Evolutionary conservation across 1,284 basidiomycete genomes (phyloP).

Genomic region (Pyrrhoderma lamaoense): DNA sequence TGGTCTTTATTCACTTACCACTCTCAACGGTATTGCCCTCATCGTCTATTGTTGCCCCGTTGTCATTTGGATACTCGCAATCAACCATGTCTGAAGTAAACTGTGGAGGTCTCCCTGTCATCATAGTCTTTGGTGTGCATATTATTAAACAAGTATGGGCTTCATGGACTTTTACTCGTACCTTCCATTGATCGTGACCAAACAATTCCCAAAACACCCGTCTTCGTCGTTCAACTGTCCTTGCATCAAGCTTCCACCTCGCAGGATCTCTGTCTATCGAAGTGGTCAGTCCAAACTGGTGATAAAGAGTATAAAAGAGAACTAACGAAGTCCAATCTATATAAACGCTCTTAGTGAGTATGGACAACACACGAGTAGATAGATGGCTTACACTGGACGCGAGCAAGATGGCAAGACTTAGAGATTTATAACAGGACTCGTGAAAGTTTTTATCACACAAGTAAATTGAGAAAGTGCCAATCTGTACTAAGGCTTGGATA

Average conservation of each 20-base stretch:
- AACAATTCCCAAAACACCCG: slow-evolving; percentile 24
- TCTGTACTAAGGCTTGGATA: slow-evolving; percentile 15
- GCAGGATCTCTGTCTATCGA: slow-evolving; percentile 23
- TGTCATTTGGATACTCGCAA: slow-evolving; percentile 11
- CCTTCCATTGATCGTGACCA: not conserved
- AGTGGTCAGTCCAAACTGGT: not conserved
- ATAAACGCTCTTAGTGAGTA: no score
- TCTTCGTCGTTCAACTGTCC: slow-evolving; percentile 21
- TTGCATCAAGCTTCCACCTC: slow-evolving; percentile 22
- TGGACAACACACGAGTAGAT: no score
- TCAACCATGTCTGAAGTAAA: slow-evolving; percentile 5
- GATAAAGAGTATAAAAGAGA: not conserved
- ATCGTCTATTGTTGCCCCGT: not conserved
- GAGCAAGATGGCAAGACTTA: not conserved
- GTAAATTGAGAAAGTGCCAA: slow-evolving; percentile 5
- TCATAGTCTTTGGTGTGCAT: not conserved
- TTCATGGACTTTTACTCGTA: not conserved
- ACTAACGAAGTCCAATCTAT: slow-evolving; percentile 20
- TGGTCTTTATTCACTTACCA: slow-evolving; percentile 7
- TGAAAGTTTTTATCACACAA: not conserved
- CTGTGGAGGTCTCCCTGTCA: slow-evolving; percentile 5
- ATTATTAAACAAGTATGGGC: slow-evolving; percentile 7
- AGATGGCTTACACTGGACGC: slow-evolving; percentile 17
- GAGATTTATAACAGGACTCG: slow-evolving; percentile 10
- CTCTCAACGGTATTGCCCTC: slow-evolving; percentile 7